Evolutionary conservation across 1,139 yeast species (phyloP).

Genomic region (Kurtzmaniella quercitrusa): DNA sequence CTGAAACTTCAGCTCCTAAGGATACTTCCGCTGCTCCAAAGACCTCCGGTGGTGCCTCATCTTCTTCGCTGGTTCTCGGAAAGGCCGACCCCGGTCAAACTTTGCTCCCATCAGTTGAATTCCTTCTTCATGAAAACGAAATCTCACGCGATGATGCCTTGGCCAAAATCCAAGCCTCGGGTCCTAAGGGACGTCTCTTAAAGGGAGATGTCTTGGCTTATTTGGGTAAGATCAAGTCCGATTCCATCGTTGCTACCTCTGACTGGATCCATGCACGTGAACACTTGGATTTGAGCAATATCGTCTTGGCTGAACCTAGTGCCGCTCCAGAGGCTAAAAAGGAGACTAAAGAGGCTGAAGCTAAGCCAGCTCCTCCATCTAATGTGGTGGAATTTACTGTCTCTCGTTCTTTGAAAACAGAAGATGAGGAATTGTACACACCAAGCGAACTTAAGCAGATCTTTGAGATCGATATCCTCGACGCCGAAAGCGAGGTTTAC

Average conservation of each 20-base stretch:
- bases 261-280: conserved; percentile 53
- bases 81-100: conserved; percentile 62
- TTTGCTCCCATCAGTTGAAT: conserved; percentile 77
- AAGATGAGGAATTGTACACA: conserved; percentile 20
- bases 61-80: conserved; percentile 20
- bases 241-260: conserved; percentile 50
- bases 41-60: conserved; percentile 9
- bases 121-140: conserved; percentile 56
- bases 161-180: conserved; percentile 72
- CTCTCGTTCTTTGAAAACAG: conserved; percentile 13
- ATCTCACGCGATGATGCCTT: conserved; percentile 70
- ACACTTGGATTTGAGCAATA: conserved; percentile 74
- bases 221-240: conserved; percentile 64
- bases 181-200: conserved; percentile 81
- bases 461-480: conserved; percentile 13
- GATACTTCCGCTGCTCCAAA: conserved; percentile 6
- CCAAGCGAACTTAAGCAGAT: conserved; percentile 2
- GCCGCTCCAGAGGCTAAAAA: conserved; percentile 15
- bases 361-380: conserved; percentile 23
- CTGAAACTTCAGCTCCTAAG: conserved; percentile 10
- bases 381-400: conserved; percentile 15
- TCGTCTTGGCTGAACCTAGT: conserved; percentile 47
- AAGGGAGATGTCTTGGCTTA: conserved; percentile 90
- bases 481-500: conserved; percentile 34
- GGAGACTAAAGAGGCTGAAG: conserved; percentile 16